These are phyloP conservation scores for Suillus luteus DNA, from an alignment of 768 basidiomycete genomes.

Conservation along the genomic window DNA sequence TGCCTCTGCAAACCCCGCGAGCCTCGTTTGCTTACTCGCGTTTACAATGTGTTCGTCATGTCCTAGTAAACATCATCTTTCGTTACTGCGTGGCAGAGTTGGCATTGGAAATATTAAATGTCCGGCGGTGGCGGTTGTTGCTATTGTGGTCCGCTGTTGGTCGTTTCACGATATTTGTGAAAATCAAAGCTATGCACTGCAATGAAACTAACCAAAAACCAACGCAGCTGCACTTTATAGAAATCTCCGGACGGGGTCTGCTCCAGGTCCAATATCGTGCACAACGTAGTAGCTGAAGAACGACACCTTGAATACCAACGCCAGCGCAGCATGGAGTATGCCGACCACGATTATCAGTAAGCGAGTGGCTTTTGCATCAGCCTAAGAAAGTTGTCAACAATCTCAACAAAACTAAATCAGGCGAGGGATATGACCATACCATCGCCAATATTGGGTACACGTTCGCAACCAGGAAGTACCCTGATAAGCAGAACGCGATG, in stretches of 20 bases:
- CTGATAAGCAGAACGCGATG: conserved; percentile 75
- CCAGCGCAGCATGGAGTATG: conserved; percentile 74
- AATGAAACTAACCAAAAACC: neutral
- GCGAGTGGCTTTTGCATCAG: conserved; percentile 84
- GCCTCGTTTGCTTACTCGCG: neutral
- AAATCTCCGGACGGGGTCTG: conserved; percentile 25
- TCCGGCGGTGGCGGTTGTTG: no score
- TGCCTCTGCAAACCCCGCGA: neutral
- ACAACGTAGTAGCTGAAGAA: conserved; percentile 66
- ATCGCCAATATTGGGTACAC: conserved; percentile 88
- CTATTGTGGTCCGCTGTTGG: neutral
- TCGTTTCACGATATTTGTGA: neutral
- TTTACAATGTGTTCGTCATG: neutral
- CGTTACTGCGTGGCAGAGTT: neutral
- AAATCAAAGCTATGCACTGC: neutral
- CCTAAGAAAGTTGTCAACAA: conserved; percentile 42
- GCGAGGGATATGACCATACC: conserved; percentile 46
- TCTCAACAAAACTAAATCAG: conserved; percentile 5
- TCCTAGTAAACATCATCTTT: neutral
- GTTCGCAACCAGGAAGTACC: conserved; percentile 82
- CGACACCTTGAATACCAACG: conserved; percentile 76
- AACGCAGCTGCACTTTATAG: conserved; percentile 8
- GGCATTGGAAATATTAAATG: neutral
- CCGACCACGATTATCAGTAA: conserved; percentile 79
- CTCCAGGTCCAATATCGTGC: conserved; percentile 37